These are phyloP conservation scores for Rhizophora apiculata DNA, from an alignment of 345 rosid genomes.

Conservation along the genomic window DNA sequence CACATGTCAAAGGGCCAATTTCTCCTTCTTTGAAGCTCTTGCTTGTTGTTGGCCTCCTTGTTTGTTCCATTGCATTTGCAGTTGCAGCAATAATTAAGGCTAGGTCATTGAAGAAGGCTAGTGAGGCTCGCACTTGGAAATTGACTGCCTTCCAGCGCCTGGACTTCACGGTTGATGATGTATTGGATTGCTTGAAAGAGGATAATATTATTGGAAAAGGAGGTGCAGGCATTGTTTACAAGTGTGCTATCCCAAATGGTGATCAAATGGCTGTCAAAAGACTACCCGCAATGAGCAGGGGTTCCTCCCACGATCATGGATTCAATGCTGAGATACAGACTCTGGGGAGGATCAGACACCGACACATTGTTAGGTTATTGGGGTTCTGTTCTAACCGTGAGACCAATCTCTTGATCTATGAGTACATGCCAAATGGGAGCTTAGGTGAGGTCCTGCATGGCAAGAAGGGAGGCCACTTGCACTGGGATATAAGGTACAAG, in stretches of 20 bases:
- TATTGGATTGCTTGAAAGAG: conserved; percentile 77
- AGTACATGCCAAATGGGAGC: conserved; percentile 91
- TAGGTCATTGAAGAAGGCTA: conserved; percentile 72
- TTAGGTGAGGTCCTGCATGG: conserved; percentile 87
- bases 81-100: conserved; percentile 84
- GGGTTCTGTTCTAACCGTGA: conserved; percentile 92
- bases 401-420: conserved; percentile 80
- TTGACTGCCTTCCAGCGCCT: conserved; percentile 93
- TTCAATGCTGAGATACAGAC: conserved; percentile 97
- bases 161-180: conserved; percentile 82
- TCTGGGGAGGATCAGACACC: conserved; percentile 77
- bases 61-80: conserved; percentile 78
- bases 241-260: conserved; percentile 76
- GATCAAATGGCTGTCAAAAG: conserved; percentile 80
- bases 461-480: conserved; percentile 89
- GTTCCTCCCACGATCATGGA: conserved; percentile 93
- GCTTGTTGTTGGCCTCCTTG: conserved; percentile 74
- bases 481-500: conserved; percentile 80
- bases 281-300: conserved; percentile 71
- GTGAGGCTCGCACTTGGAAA: conserved; percentile 85
- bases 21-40: conserved; percentile 80
- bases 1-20: conserved; percentile 60
- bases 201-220: conserved; percentile 93
- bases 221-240: conserved; percentile 90
- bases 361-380: conserved; percentile 75